These are phyloP conservation scores for Isochrysis galbana DNA, from an alignment of 78 protist species.

Conservation along the genomic window DNA sequence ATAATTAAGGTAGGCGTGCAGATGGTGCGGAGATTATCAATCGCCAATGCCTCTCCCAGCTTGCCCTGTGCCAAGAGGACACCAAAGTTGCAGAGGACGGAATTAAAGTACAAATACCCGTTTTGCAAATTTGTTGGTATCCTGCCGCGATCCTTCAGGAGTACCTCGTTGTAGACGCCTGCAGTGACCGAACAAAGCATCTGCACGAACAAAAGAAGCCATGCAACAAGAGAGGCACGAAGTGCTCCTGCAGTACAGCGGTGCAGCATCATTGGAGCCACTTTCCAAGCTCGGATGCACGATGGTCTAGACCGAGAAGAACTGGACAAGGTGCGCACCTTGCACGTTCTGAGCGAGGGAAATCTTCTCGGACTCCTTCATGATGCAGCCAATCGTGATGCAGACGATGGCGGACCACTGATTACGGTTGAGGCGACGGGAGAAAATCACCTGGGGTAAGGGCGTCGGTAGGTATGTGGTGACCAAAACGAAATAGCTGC, in stretches of 20 bases:
- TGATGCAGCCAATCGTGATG: slow-evolving; percentile 47
- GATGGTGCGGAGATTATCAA: not conserved
- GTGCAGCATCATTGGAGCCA: too few relatives aligned
- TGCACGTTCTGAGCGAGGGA: not conserved
- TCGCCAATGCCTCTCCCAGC: not conserved
- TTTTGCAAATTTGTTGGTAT: slow-evolving; percentile 46
- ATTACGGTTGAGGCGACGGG: not conserved
- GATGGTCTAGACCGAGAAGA: too few relatives aligned
- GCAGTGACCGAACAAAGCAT: slow-evolving; percentile 25
- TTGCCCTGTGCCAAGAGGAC: not conserved
- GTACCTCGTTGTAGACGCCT: slow-evolving; percentile 58
- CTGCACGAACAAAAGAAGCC: slow-evolving; percentile 45
- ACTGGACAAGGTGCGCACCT: too few relatives aligned
- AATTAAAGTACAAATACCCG: slow-evolving; percentile 42
- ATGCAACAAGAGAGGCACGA: too few relatives aligned
- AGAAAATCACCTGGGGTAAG: not conserved
- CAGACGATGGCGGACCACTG: slow-evolving; percentile 52
- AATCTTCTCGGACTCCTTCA: slow-evolving; percentile 25
- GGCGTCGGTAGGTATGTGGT: too few relatives aligned
- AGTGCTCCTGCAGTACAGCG: too few relatives aligned
- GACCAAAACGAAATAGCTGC: too few relatives aligned
- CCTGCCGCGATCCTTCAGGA: slow-evolving; percentile 46
- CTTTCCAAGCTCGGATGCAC: too few relatives aligned
- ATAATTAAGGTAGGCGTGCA: not conserved
- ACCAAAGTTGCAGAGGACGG: slow-evolving; percentile 35